Base-by-base conservation (phyloP, 2,329 filamentous ascomycete genomes). In the Sordariomycetes sp. region DNA sequence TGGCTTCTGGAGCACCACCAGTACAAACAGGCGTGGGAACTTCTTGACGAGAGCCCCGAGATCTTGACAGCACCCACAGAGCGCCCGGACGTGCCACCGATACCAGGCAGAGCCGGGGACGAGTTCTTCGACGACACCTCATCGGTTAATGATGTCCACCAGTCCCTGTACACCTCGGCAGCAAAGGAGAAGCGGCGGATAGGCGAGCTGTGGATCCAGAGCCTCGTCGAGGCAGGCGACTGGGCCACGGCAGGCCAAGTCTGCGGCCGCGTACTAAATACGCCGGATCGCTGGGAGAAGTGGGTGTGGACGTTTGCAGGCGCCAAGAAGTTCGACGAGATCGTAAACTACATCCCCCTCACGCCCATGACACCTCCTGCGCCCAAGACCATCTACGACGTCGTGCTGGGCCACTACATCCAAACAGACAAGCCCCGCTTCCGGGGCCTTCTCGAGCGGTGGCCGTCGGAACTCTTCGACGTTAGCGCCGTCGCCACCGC, bases 231-330 rank as follows among this genome's bases (percentile, higher is more conserved):
- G 39, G 76, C 81, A 0, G 78, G 82, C 10, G 78, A 92, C 60
- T 99, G 94, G 94, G 67, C 68, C 10, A 75, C 80, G 58, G 94
- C 94, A 6, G 92, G 90, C 1, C 78, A 86, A 64, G 77, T 95
- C 3, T 92, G 90, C 59, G 88, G 86, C 15, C 90, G 86, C 65
- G 91, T 96, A 0, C 76, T 99, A 1, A 84, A 84, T 51, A 89
- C 86, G 1, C 83, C 90, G 1, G 78, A 86, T 53, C 77, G 86
- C 63, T 99, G 94, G 94, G 91, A 97, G 71, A 89, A 95, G 64
- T 97, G 92, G 90, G 87, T 95, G 5, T 95, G 88, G 82, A 86
- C 82, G 0, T 99, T 99, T 71, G 89, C 90, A 8, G 86, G 90
- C 48, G 87, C 88, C 2, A 81, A 89, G 61, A 90, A 85, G 65